Base-by-base conservation (phyloP, 345 rosid species). In the Eucalyptus pauciflora region DNA sequence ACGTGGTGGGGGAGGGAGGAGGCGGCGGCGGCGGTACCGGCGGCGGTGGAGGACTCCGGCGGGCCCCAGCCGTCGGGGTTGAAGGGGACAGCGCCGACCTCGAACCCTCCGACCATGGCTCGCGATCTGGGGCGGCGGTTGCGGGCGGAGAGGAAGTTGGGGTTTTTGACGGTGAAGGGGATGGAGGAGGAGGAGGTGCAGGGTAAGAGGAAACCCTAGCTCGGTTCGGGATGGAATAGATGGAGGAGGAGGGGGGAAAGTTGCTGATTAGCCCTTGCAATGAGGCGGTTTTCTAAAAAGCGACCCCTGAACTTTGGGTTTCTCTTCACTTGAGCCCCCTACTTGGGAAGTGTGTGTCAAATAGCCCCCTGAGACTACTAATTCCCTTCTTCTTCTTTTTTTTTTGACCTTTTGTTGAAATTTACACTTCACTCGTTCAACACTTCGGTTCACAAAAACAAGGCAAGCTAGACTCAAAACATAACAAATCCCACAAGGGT, bases 21-120 rank as follows among this genome's bases (percentile, higher is more conserved):
- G 58, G 58, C 25, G 58, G 95, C 90, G 51, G 94, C 79, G 80
- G 91, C 58, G 48, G 25, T 15, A 14, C 43, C 62, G 76, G 90
- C 46, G 56, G 94, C 52, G n/a, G 95, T 49, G 79, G 94, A 50
- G 83, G 94, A 60, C n/a, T 95, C 98, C 33, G 95, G 96, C 1
- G 99, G 99, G 13, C 99, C 98, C 99, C 99, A 97, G 2, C 99
- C 99, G 86, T 96, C 98, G 52, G 98, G 93, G 43, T 97, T 96
- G 93, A 94, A 97, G 33, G 96, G 98, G 6, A 96, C 97, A 17
- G 95, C 90, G 87, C 95, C 94, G n/a, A 95, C 92, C 91, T 96
- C 97, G 87, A 97, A 95, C 7, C 91, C 94, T 88, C 90, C 86
- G 13, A 85, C 93, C 94, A 94, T 92, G 29, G 81, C 79, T 69